Base-by-base conservation (phyloP, 441 rosid genomes). In the Eutrema salsugineum region DNA sequence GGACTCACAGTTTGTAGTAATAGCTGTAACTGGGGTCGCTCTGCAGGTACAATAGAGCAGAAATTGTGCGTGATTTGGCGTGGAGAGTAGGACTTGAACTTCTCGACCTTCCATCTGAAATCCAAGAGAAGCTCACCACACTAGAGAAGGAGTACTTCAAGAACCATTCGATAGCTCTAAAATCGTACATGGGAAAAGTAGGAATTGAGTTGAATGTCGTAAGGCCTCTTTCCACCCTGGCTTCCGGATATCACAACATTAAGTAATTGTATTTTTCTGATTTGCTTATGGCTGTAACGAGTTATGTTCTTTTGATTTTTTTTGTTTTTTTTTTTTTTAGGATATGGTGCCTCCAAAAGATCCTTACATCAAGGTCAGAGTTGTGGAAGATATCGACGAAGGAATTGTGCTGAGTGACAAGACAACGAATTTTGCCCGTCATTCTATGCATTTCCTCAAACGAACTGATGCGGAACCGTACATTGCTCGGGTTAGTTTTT, bases 261-360 rank as follows among this genome's bases (percentile, higher is more conserved):
- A 8, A 22, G 27, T 6, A 24, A 6, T 33, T 44, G 11, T 24
- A 19, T 42, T 11, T 12, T n/a, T 33, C 11, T 28, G 32, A 28
- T 28, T 28, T 28, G 32, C 32, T 28, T 28, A 28, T 6, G 1
- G 38, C 6, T 49, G 20, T 53, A 2, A 35, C 46, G 4, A 38
- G 30, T 58, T 11, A 49, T 36, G 1, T 20, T 39, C 24, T 9
- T 42, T 67, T 54, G 17, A 53, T 64, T 10, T 11, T 5, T 17
- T 66, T 73, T 72, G 78, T 58, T 30, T 64, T 10, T 11, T 5
- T 17, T 66, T 73, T 72, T 79, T 58, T 30, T 77, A 91, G 97
- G 99, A 91, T 78, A 91, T 87, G 97, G 99, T 91, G 76, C 97
- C 99, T 10, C 95, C 99, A 7, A 94, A 91, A 74, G 99, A 94